Evolutionary conservation across 306 rosid species (phyloP), one percentile per base, ranked within the genome.

Genomic region (Quercus robur): DNA sequence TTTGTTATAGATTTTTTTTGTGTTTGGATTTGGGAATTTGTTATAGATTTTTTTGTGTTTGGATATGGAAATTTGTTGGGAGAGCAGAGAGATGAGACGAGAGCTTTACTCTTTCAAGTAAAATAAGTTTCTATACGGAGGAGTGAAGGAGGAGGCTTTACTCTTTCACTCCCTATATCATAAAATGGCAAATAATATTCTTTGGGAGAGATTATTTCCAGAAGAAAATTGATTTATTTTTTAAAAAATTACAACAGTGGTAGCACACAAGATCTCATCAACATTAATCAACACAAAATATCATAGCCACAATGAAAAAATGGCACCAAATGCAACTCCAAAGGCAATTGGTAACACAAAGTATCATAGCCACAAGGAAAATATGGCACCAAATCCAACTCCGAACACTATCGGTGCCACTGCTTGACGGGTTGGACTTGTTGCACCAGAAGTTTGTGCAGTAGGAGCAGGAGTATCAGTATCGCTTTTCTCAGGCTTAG

Each of bases 401-500:
- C 81, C 87, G 15, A 58, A 2, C 3, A 55, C 70, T 0, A 55
- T 78, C 26, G 64, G 56, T 49, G 33, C 56, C 6, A 17, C 7
- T 18, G 52, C 75, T 49, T 35, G 63, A 8, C 58, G 51, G 33
- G 23, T 56, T 67, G 58, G 4, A 75, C 78, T 80, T 3, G 87
- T 33, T 15, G 72, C 38, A 41, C 77, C 87, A 0, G 93, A 76
- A 2, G 93, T 52, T 1, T 73, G 88, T 0, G 92, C 15, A 0
- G 97, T 90, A 68, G 93, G 21, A 74, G 89, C 97, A 3, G 93
- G 30, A 2, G 87, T 80, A 33, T 7, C 68, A 78, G 79, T 10
- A 87, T 21, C 88, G 18, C 80, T 86, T 44, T 82, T 91, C 89
- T 83, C 90, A 2, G 97, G 89, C 70, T 86, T 85, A 18, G 77